Evolutionary conservation across 805 yeast species (phyloP), one percentile per base, ranked within the genome.

Genomic region (Ogataea ramenticola): DNA sequence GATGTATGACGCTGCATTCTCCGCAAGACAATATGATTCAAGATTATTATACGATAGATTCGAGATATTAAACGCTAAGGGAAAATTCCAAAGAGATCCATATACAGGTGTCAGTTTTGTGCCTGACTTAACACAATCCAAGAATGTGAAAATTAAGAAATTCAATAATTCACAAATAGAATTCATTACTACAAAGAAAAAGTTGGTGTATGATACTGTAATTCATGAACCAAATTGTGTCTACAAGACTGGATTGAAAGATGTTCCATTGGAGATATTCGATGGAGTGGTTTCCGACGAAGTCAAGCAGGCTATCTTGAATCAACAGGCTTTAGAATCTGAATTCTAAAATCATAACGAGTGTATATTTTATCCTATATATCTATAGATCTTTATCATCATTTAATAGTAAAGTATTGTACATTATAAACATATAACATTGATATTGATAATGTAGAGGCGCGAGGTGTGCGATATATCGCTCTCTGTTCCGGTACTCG

Each of bases 1-100:
- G 96, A 75, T 89, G 65, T 78, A 75, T 52, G 90, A 86, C 54
- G 89, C 87, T 52, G 93, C 96, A 0, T 64, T 72, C n/a, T 83
- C 91, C 29, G 78, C 89, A 3, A 72, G 83, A 49, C 80, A 79
- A 42, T 86, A 76, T 58, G 93, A 93, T 60, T 66, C 77, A 30
- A 72, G 72, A 46, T 64, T 89, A 39, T 62, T 73, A 32, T 76
- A 74, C 43, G 79, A 84, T 46, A 69, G 90, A 49, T 68, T 66
- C 19, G 73, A 75, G 21, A 66, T 74, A 33, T 60, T 73, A 19
- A 68, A 65, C 40, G 62, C 67, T 19, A 72, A 79, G 41, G 90
- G 90, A 1, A 32, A 22, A 33, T 10, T 33, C 5, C 60, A 77
- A 19, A 79, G 80, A 56, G 98, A 91, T 58, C 77, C 84, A 1